These are phyloP conservation scores for Tephrocybe sp. DNA, from an alignment of 768 basidiomycete genomes.

Conservation along the genomic window DNA sequence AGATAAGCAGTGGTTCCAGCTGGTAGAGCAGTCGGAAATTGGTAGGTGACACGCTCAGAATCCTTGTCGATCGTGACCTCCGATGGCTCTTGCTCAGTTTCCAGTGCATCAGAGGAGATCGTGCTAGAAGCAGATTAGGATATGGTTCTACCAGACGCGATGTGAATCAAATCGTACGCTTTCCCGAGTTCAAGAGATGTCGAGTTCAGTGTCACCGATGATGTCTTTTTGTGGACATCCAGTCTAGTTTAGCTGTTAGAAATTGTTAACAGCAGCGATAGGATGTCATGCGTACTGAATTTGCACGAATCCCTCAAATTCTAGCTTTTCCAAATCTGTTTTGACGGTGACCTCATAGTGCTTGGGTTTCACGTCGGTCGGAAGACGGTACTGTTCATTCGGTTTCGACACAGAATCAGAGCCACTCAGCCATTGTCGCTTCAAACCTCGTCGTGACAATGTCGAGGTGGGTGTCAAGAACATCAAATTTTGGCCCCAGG, in stretches of 20 bases:
- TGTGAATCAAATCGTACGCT: constrained; percentile 32
- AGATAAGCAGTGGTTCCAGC: constrained; percentile 70
- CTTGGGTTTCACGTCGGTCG: constrained; percentile 59
- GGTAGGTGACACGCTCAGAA: constrained; percentile 63
- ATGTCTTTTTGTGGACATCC: constrained; percentile 59
- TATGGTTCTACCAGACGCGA: neutral
- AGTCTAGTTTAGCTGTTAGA: constrained; percentile 41
- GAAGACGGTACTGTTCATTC: constrained; percentile 57
- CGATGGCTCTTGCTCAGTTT: constrained; percentile 43
- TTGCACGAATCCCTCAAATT: constrained; percentile 74
- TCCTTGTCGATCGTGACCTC: constrained; percentile 54
- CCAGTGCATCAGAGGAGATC: constrained; percentile 53
- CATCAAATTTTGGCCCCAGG: constrained; percentile 15
- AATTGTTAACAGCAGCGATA: neutral
- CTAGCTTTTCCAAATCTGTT: constrained; percentile 77
- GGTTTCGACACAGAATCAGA: constrained; percentile 15
- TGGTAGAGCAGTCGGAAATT: constrained; percentile 56
- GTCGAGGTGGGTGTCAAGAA: constrained; percentile 15
- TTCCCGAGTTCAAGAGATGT: constrained; percentile 55
- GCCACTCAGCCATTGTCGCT: constrained; percentile 10
- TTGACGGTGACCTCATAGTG: constrained; percentile 80
- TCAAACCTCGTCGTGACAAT: constrained; percentile 10
- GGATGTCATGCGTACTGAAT: constrained; percentile 48
- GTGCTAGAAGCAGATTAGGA: constrained; percentile 25
- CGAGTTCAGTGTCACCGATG: constrained; percentile 63